Conservation (phyloP, 2,329 filamentous ascomycete genomes). For the Botrytis paeoniae region DNA sequence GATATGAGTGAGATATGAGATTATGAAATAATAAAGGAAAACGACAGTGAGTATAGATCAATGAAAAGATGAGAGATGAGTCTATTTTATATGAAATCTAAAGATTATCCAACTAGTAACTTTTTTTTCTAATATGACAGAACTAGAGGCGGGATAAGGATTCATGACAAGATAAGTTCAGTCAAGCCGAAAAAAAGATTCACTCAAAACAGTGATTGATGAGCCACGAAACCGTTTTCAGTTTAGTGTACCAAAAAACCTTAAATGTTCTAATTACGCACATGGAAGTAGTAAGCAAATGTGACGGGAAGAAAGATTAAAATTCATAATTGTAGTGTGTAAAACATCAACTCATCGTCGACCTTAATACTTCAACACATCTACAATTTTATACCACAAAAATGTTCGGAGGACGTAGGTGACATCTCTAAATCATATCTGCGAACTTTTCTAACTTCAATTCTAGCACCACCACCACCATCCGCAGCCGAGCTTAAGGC, state of each 20-base stretch:
- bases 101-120: not conserved
- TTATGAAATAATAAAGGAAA: not conserved
- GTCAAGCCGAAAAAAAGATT: not conserved
- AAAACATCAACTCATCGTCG: constrained; percentile 8
- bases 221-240: not conserved
- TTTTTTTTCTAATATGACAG: not conserved
- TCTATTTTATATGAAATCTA: not conserved
- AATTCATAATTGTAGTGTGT: constrained; percentile 13
- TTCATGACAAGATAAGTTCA: not conserved
- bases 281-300: not conserved
- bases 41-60: not conserved
- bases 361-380: constrained; percentile 12
- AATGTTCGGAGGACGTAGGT: constrained; percentile 64
- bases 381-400: constrained; percentile 32
- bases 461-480: constrained; percentile 59
- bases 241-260: not conserved
- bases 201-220: not conserved
- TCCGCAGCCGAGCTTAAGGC: constrained; percentile 67
- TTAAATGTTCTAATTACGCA: constrained; percentile 5
- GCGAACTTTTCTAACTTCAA: constrained; percentile 16
- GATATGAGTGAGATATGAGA: not conserved
- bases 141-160: not conserved
- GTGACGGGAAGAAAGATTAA: constrained; percentile 6
- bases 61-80: not conserved
- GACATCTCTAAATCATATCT: not conserved